Evolutionary conservation across 1,139 yeast species (phyloP).

Genomic region (Fermentozyma sake): DNA sequence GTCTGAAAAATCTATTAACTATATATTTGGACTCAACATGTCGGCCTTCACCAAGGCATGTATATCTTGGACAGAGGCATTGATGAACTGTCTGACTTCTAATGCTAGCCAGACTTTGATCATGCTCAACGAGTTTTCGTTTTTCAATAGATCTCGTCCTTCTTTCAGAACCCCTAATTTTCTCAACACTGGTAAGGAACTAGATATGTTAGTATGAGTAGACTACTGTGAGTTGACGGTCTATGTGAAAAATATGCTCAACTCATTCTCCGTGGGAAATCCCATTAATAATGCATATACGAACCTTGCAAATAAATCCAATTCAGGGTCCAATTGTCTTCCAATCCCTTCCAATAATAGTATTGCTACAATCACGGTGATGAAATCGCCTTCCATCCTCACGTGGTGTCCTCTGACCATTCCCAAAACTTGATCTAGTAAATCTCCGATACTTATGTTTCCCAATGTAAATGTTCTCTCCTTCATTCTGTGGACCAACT

Average conservation of each 20-base stretch:
- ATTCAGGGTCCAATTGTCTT: constrained; percentile 83
- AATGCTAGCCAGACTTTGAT: constrained; percentile 87
- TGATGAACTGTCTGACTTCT: constrained; percentile 83
- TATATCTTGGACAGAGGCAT: constrained; percentile 75
- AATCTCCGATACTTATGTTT: constrained; percentile 85
- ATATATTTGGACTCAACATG: constrained; percentile 45
- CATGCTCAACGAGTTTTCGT: constrained; percentile 69
- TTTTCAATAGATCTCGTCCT: constrained; percentile 52
- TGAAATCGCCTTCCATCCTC: constrained; percentile 95
- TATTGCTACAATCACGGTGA: constrained; percentile 89
- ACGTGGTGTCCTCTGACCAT: constrained; percentile 96
- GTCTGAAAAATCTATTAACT: no score
- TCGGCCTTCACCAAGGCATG: constrained; percentile 48
- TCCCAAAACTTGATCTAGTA: constrained; percentile 76
- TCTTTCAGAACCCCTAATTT: constrained; percentile 72
- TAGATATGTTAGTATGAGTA: constrained; percentile 31
- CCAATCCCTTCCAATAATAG: constrained; percentile 91
- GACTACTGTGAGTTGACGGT: no score
- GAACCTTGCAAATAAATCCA: constrained; percentile 93
- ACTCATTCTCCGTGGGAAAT: constrained; percentile 42
- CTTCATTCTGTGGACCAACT: constrained; percentile 75
- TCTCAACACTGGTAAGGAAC: constrained; percentile 86
- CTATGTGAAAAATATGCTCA: no score
- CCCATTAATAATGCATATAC: constrained; percentile 64
- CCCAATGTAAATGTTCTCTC: constrained; percentile 90